Evolutionary conservation across 805 yeast genomes (phyloP).

Genomic region (Saturnispora sekii): DNA sequence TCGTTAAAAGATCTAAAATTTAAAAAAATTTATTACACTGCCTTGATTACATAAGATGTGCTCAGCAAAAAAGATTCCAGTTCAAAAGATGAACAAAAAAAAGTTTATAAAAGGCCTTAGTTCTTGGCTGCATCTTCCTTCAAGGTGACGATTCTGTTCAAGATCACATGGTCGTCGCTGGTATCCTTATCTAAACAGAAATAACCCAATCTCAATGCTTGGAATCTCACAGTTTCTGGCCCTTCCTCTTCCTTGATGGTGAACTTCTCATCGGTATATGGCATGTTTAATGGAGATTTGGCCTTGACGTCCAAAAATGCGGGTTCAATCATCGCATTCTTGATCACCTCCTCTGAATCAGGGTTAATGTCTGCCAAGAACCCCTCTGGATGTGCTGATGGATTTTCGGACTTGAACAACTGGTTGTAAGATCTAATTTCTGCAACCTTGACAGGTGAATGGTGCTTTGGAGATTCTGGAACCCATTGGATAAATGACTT

Average conservation of each 20-base stretch:
- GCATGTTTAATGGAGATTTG: conserved; percentile 69
- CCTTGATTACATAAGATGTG: background rate
- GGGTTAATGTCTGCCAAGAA: conserved; percentile 76
- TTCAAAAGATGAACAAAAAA: background rate
- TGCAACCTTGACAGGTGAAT: conserved; percentile 52
- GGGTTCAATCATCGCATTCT: conserved; percentile 65
- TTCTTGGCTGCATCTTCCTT: conserved; percentile 64
- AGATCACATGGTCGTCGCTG: conserved; percentile 47
- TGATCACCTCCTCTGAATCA: conserved; percentile 60
- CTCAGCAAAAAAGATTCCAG: no score
- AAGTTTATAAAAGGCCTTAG: conserved; percentile 5
- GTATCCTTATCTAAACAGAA: conserved; percentile 84
- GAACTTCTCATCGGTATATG: conserved; percentile 49
- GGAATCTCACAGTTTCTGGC: conserved; percentile 89
- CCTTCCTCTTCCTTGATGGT: conserved; percentile 60
- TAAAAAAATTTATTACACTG: background rate
- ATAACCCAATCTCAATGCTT: conserved; percentile 94
- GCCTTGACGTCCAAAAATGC: conserved; percentile 58
- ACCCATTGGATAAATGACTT: conserved; percentile 98
- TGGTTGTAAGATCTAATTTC: conserved; percentile 86
- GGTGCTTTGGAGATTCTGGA: conserved; percentile 52
- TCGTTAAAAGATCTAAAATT: background rate
- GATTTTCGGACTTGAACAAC: conserved; percentile 85
- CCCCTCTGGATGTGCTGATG: conserved; percentile 80
- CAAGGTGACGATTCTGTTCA: conserved; percentile 88